A percentile compares a stretch with the other conserved stretches of the same genome.
Conservation (phyloP, 768 basidiomycete species). For the Macrolepiota fuliginosa region DNA sequence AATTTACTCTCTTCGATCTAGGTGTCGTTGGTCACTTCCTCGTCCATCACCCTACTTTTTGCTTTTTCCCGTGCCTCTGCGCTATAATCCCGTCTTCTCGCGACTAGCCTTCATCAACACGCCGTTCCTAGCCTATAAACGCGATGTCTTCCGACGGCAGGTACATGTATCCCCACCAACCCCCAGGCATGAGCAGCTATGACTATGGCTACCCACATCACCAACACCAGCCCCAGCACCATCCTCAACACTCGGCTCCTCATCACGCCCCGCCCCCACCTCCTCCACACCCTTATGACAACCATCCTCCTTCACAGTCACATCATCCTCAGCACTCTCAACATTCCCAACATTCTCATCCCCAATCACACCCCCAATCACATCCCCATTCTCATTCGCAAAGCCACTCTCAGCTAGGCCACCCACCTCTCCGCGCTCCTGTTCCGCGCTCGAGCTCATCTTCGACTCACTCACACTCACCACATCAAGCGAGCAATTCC, state of each 20-base stretch:
- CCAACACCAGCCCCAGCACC: constrained; percentile 30
- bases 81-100: background rate
- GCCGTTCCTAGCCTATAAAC: background rate
- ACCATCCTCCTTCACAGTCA: constrained; percentile 12
- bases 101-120: background rate
- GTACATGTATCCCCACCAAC: constrained; percentile 54
- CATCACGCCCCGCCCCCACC: constrained; percentile 26
- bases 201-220: constrained; percentile 33
- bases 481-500: constrained; percentile 18
- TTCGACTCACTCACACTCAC: constrained; percentile 11
- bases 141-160: constrained; percentile 50
- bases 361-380: constrained; percentile 8
- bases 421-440: constrained; percentile 11
- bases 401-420: constrained; percentile 11
- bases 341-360: constrained; percentile 15
- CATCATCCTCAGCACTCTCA: constrained; percentile 14
- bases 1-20: constrained; percentile 17
- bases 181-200: constrained; percentile 42
- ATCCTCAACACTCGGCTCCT: constrained; percentile 20
- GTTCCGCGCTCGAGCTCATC: constrained; percentile 8
- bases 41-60: constrained; percentile 4
- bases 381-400: constrained; percentile 22
- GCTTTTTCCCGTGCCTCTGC: constrained; percentile 7
- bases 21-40: background rate
- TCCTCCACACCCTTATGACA: constrained; percentile 19